Base-by-base conservation (phyloP, 495 filamentous ascomycete genomes). In the Neurospora sp. region DNA sequence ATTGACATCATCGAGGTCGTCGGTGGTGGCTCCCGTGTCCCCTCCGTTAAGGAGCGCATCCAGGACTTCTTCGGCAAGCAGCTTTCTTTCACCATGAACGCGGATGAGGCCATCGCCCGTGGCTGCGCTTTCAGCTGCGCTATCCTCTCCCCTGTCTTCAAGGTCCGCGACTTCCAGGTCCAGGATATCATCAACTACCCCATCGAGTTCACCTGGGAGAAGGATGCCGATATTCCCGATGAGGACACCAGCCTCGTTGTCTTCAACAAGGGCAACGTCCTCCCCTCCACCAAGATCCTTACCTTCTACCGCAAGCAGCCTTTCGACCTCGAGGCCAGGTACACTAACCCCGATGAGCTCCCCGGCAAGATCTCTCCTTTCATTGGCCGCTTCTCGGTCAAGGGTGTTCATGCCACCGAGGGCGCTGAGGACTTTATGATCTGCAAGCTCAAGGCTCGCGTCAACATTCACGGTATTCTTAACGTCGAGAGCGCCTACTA, bases 171-270 rank as follows among this genome's bases (percentile, higher is more conserved):
- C 85, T 99, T 98, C 84, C 90, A 94, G 76, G 89, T 98, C 70
- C 94, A 97, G 85, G 96, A 99, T 81, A 94, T 98, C 76, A 93
- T 98, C 81, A 94, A 89, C 85, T 98, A 98, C 85, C 96, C 96
- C 40, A 97, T 99, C 83, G 96, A 99, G 82, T 99, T 99, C 85
- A 92, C 93, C 71, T 99, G 96, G 96, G 96, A 99, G 88, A 96
- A 98, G 86, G 97, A 96, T 37, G 89, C 94, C 69, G 96, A 99
- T 73, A 98, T 99, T 77, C 96, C 96, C 39, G 96, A 99, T 82
- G 96, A 99, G 87, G 96, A 98, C 80, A 98, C 96, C 70, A 96
- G 91, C 85, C 87, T 99, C 69, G 97, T 92, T 40, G 96, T 99
- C 77, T 99, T 99, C 86, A 95, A 94, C 89, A 94, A 91, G 82